Percentiles rank a stretch among this genome's conserved stretches.
Evolutionary conservation across 1,139 yeast genomes (phyloP).

Genomic region (Casaregolazyma suthepensis): DNA sequence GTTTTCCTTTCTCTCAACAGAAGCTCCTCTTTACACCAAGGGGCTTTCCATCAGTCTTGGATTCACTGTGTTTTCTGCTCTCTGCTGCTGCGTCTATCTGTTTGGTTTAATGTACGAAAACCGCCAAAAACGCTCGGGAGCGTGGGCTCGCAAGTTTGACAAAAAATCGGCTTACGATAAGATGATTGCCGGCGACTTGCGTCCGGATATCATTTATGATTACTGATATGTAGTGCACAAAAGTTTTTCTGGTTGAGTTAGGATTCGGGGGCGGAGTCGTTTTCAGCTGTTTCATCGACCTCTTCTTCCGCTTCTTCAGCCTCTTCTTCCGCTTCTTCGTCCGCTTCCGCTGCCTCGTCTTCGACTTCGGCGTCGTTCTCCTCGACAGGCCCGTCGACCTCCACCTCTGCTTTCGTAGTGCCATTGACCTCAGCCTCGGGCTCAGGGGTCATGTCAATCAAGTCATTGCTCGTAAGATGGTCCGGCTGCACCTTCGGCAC

Average conservation of each 20-base stretch:
- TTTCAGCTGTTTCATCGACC: slow-evolving; percentile 1
- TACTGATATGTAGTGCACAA: slow-evolving; percentile 2
- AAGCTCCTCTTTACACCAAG: slow-evolving; percentile 53
- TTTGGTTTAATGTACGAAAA: slow-evolving; percentile 30
- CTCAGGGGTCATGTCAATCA: slow-evolving; percentile 25
- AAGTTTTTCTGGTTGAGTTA: background rate
- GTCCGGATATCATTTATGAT: slow-evolving; percentile 45
- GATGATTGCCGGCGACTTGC: slow-evolving; percentile 55
- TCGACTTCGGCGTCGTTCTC: too few species aligned
- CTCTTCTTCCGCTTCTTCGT: slow-evolving; percentile 9
- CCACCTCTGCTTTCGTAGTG: slow-evolving; percentile 16
- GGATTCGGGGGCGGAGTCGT: too few species aligned
- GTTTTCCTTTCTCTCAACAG: slow-evolving; percentile 49
- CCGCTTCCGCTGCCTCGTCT: slow-evolving; percentile 12
- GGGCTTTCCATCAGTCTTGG: slow-evolving; percentile 56
- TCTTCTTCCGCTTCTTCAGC: slow-evolving; percentile 11
- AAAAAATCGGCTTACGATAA: slow-evolving; percentile 40
- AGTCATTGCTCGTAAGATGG: slow-evolving; percentile 17
- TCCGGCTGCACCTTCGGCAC: slow-evolving; percentile 22
- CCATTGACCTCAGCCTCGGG: slow-evolving; percentile 15
- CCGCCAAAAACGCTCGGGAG: slow-evolving; percentile 32
- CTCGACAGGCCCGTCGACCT: too few species aligned
- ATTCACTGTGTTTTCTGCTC: slow-evolving; percentile 46
- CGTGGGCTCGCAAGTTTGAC: slow-evolving; percentile 39
- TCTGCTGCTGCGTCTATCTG: slow-evolving; percentile 42